Evolutionary conservation across 2,329 filamentous ascomycete genomes (phyloP).

Genomic region (Microcyclospora tardicrescens): DNA sequence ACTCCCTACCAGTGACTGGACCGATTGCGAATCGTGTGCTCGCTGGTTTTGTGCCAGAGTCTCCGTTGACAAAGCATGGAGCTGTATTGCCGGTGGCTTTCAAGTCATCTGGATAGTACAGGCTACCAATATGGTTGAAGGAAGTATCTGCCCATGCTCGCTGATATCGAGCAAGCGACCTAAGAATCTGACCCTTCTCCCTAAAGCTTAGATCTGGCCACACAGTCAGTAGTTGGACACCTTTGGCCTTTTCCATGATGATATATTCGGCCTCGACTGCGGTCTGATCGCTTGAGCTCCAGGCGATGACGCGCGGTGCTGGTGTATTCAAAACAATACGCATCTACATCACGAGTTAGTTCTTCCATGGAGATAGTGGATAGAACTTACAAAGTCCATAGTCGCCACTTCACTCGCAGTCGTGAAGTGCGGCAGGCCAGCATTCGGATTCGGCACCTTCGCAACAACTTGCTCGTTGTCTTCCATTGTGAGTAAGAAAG

Average conservation of each 20-base stretch:
- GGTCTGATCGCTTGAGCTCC: conserved; percentile 1
- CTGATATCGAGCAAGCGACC: conserved; percentile 17
- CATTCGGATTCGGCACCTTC: conserved; percentile 27
- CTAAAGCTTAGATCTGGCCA: conserved; percentile 12
- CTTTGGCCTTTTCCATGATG: conserved; percentile 9
- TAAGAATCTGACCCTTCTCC: conserved; percentile 12
- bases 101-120: conserved; percentile 24
- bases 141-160: conserved; percentile 13
- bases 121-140: conserved; percentile 20
- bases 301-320: conserved; percentile 2
- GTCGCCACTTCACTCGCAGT: conserved; percentile 28
- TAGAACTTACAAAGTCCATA: conserved; percentile 18
- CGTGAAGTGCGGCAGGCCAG: conserved; percentile 21
- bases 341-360: too few relatives aligned
- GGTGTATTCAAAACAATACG: conserved; percentile 9
- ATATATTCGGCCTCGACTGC: conserved; percentile 8
- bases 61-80: too few relatives aligned
- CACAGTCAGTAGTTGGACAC: conserved; percentile 9
- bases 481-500: conserved; percentile 24
- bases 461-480: conserved; percentile 23
- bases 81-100: too few relatives aligned
- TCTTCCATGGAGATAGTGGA: too few relatives aligned
- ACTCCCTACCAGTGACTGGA: conserved; percentile 23
- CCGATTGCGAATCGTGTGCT: conserved; percentile 24
- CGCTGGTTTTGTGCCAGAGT: too few relatives aligned